These are phyloP conservation scores for Malus hybrid DNA, from an alignment of 331 rosid genomes.

Conservation along the genomic window DNA sequence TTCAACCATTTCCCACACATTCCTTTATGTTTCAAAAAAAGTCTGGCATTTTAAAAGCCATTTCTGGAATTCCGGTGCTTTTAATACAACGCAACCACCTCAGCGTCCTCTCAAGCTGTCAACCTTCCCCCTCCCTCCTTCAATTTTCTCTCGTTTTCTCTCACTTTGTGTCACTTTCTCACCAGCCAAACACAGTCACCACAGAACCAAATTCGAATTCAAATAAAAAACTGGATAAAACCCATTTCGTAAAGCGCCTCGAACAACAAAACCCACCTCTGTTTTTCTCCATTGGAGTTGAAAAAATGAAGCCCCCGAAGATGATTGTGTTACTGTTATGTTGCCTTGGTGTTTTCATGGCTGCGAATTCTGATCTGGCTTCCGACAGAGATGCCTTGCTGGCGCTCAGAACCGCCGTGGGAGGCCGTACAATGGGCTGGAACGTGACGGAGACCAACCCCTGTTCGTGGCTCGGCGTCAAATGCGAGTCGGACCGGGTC, in stretches of 20 bases:
- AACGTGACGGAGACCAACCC: constrained; percentile 33
- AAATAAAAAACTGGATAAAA: background rate
- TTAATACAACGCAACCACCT: constrained; percentile 1
- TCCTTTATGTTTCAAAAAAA: background rate
- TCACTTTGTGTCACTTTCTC: background rate
- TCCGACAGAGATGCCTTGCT: constrained; percentile 61
- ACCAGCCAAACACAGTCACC: constrained; percentile 4
- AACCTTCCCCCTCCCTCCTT: background rate
- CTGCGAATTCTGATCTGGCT: constrained; percentile 42
- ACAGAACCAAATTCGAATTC: background rate
- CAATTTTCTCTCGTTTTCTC: background rate
- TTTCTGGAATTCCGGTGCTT: background rate
- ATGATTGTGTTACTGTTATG: background rate
- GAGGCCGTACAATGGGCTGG: constrained; percentile 64
- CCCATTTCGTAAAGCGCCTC: background rate
- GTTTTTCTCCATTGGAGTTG: background rate
- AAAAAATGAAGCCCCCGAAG: background rate
- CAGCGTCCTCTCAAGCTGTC: background rate
- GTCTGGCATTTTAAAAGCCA: background rate
- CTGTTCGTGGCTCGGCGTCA: constrained; percentile 69
- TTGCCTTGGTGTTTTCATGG: constrained; percentile 2
- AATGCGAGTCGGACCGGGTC: constrained; percentile 41
- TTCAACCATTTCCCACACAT: background rate
- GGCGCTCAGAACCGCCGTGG: constrained; percentile 29
- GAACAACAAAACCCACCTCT: background rate